A percentile compares a stretch with the other conserved stretches of the same genome.
These are phyloP conservation scores for Phytopythium oedochilum DNA, from an alignment of 352 stramenopile species.

Conservation along the genomic window DNA sequence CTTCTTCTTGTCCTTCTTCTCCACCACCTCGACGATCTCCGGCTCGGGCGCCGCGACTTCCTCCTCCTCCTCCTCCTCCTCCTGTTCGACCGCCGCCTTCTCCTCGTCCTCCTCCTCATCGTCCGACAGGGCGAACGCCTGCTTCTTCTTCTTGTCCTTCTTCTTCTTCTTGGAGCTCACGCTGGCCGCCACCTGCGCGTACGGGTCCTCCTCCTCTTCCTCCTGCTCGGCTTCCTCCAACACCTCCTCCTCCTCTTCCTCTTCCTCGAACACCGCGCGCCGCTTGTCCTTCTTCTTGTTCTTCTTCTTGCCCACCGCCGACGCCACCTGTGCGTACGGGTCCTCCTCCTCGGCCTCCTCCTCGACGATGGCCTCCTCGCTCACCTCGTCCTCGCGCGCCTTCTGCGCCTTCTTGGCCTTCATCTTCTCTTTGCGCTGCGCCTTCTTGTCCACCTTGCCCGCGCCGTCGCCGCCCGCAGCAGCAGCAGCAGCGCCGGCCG, in stretches of 20 bases:
- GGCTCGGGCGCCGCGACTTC: constrained; percentile 7
- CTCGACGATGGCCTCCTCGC: constrained; percentile 17
- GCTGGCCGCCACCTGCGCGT: constrained; percentile 47
- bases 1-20: constrained; percentile 53
- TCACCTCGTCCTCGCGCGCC: constrained; percentile 32
- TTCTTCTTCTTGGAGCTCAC: constrained; percentile 65
- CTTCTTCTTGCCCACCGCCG: constrained; percentile 64
- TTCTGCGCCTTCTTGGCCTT: constrained; percentile 59
- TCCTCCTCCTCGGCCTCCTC: constrained; percentile 37
- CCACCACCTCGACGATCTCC: constrained; percentile 11
- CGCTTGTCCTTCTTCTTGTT: constrained; percentile 75
- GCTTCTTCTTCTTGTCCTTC: constrained; percentile 52
- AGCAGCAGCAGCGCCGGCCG: constrained; percentile 16
- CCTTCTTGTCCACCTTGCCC: constrained; percentile 64
- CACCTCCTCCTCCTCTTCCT: constrained; percentile 19
- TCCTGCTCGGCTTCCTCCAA: constrained; percentile 26
- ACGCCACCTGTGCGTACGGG: constrained; percentile 51
- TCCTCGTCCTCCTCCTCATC: constrained; percentile 48
- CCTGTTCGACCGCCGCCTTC: constrained; percentile 20
- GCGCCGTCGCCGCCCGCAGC: constrained; percentile 15
- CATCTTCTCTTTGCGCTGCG: constrained; percentile 74
- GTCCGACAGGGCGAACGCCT: constrained; percentile 34
- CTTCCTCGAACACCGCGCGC: constrained; percentile 38
- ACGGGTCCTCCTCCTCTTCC: constrained; percentile 47
- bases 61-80: constrained; percentile 29